phyloP scores from a whole-genome alignment of 148 eudicot species.

The Fagopyrum tataricum region DNA sequence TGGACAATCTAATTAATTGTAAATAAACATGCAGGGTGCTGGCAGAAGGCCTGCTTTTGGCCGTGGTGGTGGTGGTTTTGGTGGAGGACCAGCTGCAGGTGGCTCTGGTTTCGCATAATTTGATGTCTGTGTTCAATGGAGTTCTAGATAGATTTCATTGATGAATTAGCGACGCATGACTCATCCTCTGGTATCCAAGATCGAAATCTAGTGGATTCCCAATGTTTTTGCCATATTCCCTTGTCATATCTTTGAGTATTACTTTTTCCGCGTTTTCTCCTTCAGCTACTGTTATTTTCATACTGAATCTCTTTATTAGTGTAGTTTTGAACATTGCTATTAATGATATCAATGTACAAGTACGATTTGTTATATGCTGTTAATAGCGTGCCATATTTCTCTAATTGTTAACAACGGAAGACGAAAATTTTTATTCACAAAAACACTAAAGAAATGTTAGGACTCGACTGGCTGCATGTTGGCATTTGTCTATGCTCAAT shows the following conservation, averaged over 20 bases:
- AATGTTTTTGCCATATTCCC: background rate
- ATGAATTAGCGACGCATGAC: background rate
- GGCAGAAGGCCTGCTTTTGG: conserved; percentile 18
- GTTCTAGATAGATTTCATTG: background rate
- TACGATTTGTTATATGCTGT: no score
- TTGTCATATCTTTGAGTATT: background rate
- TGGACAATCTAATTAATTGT: background rate
- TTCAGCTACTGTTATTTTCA: background rate
- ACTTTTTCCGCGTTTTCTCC: background rate
- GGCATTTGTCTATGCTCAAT: no score
- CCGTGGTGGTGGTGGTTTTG: conserved; percentile 15
- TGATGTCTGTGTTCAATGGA: background rate
- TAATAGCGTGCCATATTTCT: no score
- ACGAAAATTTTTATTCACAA: no score
- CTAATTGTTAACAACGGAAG: no score
- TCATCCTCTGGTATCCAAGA: background rate
- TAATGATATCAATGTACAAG: no score
- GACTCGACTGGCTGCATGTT: no score
- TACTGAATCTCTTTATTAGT: no score
- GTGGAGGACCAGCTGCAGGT: conserved; percentile 12
- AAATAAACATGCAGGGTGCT: conserved; percentile 12
- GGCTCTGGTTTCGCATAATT: conserved; percentile 10
- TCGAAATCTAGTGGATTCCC: background rate
- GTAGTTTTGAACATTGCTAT: no score
- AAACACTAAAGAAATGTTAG: no score